Conservation (phyloP, 2,329 filamentous ascomycete genomes). For the Calonectria fujianensis region DNA sequence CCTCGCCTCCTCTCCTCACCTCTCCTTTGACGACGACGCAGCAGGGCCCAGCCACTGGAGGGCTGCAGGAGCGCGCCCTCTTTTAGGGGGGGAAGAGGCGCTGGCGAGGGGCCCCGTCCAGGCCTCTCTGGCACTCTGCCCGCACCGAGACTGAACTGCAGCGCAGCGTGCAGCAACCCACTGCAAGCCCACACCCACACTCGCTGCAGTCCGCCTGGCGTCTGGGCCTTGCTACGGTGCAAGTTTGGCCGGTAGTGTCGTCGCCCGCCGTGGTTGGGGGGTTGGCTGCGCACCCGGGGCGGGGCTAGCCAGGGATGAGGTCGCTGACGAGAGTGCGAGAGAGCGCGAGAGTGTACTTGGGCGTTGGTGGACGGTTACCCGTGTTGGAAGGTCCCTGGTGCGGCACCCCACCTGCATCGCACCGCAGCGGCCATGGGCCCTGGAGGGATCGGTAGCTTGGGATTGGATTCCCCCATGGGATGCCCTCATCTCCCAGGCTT, state of each 20-base stretch:
- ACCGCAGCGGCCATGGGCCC: slow-evolving; percentile 22
- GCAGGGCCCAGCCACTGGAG: slow-evolving; percentile 12
- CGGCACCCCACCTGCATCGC: background rate
- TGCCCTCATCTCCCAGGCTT: slow-evolving; percentile 33
- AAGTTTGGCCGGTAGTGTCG: background rate
- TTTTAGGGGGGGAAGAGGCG: background rate
- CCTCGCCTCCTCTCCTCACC: background rate
- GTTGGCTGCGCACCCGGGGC: slow-evolving; percentile 27
- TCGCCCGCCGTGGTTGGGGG: slow-evolving; percentile 6
- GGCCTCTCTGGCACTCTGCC: slow-evolving; percentile 31
- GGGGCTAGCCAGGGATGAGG: slow-evolving; percentile 45
- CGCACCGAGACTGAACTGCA: slow-evolving; percentile 41
- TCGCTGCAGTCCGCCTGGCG: slow-evolving; percentile 24
- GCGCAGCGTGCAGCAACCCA: slow-evolving; percentile 37
- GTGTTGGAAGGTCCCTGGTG: slow-evolving; percentile 46
- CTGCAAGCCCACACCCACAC: slow-evolving; percentile 26
- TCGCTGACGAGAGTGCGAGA: slow-evolving; percentile 33
- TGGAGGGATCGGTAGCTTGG: slow-evolving; percentile 25
- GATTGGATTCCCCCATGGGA: slow-evolving; percentile 33
- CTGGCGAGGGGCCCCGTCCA: slow-evolving; percentile 19
- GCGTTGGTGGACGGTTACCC: slow-evolving; percentile 47
- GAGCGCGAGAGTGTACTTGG: slow-evolving; percentile 41
- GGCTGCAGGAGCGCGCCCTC: slow-evolving; percentile 13
- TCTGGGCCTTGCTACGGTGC: background rate
- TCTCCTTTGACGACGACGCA: background rate